A percentile compares a stretch with the other conserved stretches of the same genome.
These are phyloP conservation scores for Aspergillus uvarum DNA, from an alignment of 2,329 filamentous ascomycete genomes.

Conservation along the genomic window DNA sequence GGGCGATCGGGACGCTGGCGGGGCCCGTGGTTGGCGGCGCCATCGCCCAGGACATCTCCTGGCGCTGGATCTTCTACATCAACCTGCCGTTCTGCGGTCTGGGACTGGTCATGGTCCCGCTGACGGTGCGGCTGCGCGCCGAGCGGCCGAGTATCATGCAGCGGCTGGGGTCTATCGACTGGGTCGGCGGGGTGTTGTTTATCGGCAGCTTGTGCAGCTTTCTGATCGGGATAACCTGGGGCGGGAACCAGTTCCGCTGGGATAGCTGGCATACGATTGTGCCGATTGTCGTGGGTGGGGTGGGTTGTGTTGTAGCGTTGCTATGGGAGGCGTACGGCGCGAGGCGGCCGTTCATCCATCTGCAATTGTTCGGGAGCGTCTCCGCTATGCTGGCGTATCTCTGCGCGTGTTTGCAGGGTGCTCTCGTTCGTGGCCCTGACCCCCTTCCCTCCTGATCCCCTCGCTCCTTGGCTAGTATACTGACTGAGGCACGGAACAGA, in stretches of 20 bases:
- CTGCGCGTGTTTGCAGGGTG: not conserved
- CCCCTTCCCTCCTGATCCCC: not conserved
- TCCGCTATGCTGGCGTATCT: not conserved
- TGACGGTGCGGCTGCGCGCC: slow-evolving; percentile 2
- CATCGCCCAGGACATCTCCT: slow-evolving; percentile 24
- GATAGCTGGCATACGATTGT: slow-evolving; percentile 56
- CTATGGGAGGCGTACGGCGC: not conserved
- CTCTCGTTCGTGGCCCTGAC: not conserved
- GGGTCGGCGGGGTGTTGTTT: slow-evolving; percentile 17
- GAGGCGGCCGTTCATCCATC: not conserved
- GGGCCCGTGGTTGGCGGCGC: slow-evolving; percentile 32
- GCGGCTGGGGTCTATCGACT: slow-evolving; percentile 13
- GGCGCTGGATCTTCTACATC: slow-evolving; percentile 32
- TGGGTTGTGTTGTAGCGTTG: slow-evolving; percentile 28
- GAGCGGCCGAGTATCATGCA: not conserved
- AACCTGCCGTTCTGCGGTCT: slow-evolving; percentile 28
- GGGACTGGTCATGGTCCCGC: slow-evolving; percentile 16
- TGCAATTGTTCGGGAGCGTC: not conserved
- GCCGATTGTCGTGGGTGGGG: slow-evolving; percentile 55
- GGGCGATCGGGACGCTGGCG: slow-evolving; percentile 24
- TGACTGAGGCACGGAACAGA: not conserved
- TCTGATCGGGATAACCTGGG: slow-evolving; percentile 21
- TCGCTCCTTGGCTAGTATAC: not conserved
- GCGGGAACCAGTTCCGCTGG: slow-evolving; percentile 46
- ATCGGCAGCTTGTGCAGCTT: slow-evolving; percentile 11